phyloP scores from a whole-genome alignment of 1,284 basidiomycete species.

The Ganoderma meredithae region DNA sequence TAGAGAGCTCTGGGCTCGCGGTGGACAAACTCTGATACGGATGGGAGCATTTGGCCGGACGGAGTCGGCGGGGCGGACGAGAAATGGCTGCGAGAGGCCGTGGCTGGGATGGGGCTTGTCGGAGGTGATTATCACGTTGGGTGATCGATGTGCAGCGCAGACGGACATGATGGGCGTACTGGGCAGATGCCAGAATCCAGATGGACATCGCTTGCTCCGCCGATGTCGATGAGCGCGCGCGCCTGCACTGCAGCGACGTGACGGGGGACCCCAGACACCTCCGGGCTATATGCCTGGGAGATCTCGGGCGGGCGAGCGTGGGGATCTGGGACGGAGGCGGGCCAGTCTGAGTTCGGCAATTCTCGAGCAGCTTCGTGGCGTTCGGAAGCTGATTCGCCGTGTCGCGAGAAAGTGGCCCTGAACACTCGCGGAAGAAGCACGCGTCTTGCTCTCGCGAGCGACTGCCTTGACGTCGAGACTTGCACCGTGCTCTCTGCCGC shows the following conservation, averaged over 20 bases:
- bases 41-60: not conserved
- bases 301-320: constrained; percentile 17
- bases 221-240: constrained; percentile 35
- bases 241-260: constrained; percentile 19
- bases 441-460: constrained; percentile 20
- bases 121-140: constrained; percentile 29
- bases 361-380: constrained; percentile 40
- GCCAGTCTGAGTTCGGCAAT: constrained; percentile 21
- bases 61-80: not conserved
- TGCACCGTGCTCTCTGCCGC: constrained; percentile 6
- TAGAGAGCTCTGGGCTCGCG: not conserved
- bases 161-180: constrained; percentile 6
- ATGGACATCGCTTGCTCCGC: constrained; percentile 34
- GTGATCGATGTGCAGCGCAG: constrained; percentile 26
- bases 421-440: constrained; percentile 33
- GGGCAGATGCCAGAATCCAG: constrained; percentile 12
- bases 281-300: constrained; percentile 31
- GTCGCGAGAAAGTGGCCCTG: not conserved
- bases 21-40: not conserved
- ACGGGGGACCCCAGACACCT: constrained; percentile 36
- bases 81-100: not conserved
- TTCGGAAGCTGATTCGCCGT: constrained; percentile 29
- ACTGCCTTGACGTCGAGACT: constrained; percentile 10
- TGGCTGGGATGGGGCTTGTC: constrained; percentile 6
- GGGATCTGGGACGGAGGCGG: not conserved